phyloP scores from a whole-genome alignment of 2,329 filamentous ascomycete species.

The Hypoxylon sp. region DNA sequence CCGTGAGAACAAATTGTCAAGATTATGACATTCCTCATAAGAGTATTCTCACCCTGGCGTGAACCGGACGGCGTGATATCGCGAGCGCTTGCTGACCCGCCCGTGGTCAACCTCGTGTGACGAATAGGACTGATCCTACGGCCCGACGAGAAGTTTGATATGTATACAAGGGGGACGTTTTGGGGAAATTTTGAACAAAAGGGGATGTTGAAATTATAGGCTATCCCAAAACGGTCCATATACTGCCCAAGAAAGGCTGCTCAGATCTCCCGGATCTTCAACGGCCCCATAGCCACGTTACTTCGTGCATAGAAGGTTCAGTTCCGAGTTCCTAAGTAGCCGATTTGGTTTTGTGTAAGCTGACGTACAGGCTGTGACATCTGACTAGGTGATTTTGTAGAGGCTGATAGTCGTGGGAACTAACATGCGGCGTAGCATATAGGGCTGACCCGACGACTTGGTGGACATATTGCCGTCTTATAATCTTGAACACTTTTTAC shows the following conservation, averaged over 20 bases:
- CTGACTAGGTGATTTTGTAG: constrained; percentile 16
- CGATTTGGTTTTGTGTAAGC: constrained; percentile 29
- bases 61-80: constrained; percentile 24
- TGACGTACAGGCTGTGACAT: constrained; percentile 25
- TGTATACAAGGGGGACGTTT: constrained; percentile 20
- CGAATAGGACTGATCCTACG: constrained; percentile 26
- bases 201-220: constrained; percentile 32
- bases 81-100: constrained; percentile 30
- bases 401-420: constrained; percentile 31
- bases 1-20: constrained; percentile 25
- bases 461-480: constrained; percentile 17
- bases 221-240: constrained; percentile 34
- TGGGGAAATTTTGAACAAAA: constrained; percentile 19
- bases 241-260: constrained; percentile 23
- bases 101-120: constrained; percentile 30
- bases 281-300: constrained; percentile 21
- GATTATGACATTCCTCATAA: constrained; percentile 13
- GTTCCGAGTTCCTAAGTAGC: constrained; percentile 23
- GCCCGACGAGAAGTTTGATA: constrained; percentile 19
- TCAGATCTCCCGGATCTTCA: constrained; percentile 34
- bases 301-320: constrained; percentile 16
- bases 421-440: constrained; percentile 26
- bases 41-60: constrained; percentile 18
- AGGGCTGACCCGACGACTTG: constrained; percentile 43
- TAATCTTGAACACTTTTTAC: constrained; percentile 6